Percentiles rank a stretch among this genome's conserved stretches.
Conservation (phyloP, 768 basidiomycete species). For the Exsudoporus frostii region DNA sequence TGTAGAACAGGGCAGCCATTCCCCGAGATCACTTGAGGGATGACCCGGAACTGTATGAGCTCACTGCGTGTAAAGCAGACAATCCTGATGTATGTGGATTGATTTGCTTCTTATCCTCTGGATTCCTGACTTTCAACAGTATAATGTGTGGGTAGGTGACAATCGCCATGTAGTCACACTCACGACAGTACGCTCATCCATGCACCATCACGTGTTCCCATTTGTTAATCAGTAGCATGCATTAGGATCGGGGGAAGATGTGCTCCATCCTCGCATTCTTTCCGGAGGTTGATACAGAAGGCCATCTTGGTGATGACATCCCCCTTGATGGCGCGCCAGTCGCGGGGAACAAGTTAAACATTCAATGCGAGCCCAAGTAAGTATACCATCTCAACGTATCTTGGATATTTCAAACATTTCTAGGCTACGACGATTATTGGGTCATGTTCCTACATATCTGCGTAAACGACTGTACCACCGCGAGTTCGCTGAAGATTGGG, state of each 20-base stretch:
- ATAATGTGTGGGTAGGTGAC: constrained; percentile 27
- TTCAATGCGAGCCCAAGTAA: constrained; percentile 40
- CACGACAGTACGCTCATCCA: constrained; percentile 21
- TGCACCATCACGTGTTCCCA: neutral
- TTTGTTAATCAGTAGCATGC: neutral
- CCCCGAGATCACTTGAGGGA: constrained; percentile 40
- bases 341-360: constrained; percentile 33
- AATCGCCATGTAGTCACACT: constrained; percentile 22
- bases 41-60: constrained; percentile 41
- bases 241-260: constrained; percentile 36
- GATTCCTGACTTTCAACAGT: constrained; percentile 13
- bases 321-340: constrained; percentile 25
- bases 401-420: neutral
- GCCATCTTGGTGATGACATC: constrained; percentile 29
- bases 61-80: constrained; percentile 24
- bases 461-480: constrained; percentile 38
- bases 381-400: neutral
- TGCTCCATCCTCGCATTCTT: constrained; percentile 40
- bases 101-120: neutral
- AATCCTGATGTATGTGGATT: constrained; percentile 20
- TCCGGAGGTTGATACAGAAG: constrained; percentile 37
- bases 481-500: constrained; percentile 46
- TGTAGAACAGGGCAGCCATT: constrained; percentile 37
- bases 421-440: constrained; percentile 39
- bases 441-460: constrained; percentile 34